Evolutionary conservation across 352 stramenopile genomes (phyloP), one percentile per base, ranked within the genome.

Genomic region (Thalassiosira hispida): DNA sequence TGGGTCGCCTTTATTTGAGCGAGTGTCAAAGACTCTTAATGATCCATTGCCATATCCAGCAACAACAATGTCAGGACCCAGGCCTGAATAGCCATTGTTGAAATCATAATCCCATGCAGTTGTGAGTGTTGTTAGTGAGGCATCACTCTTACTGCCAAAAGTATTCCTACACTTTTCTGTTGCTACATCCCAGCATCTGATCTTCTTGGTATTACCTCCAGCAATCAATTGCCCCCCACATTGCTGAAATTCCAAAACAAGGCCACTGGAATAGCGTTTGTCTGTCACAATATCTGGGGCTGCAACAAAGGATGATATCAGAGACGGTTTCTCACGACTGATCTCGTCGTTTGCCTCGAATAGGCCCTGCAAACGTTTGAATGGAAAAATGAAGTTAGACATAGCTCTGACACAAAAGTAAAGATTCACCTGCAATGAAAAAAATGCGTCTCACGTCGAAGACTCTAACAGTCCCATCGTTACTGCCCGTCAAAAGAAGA

Each of bases 181-280:
- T 16, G 88, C 89, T 20, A 99, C 69, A 87, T 99, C 96, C 97
- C 97, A 99, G 23, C 95, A 95, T 7, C 95, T 93, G 2, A 99
- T 85, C 23, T 92, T 70, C 22, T 91, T 93, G 3, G 94, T 97
- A 80, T 98, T 98, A 8, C 97, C 97, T 46, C 95, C 97, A 33
- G 95, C 91, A 79, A 96, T 96, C 18, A 99, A 87, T 70, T 95
- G 88, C 0, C 96, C 96, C 20, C 88, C 88, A 40, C 90, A 87
- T 73, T 98, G 95, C 78, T 98, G 96, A 96, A 96, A 99, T 62
- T 98, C 96, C 59, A 97, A 97, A 23, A 99, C 92, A 5, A 99
- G 90, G 7, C 97, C 96, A 44, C 95, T 98, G 60, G 94, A 95
- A 35, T 95, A 94, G 8, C 84, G 68, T 61, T 90, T 77, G 14